These are phyloP conservation scores for Cyclotella choctawhatcheeana DNA, from an alignment of 108 stramenopile genomes.

Conservation along the genomic window DNA sequence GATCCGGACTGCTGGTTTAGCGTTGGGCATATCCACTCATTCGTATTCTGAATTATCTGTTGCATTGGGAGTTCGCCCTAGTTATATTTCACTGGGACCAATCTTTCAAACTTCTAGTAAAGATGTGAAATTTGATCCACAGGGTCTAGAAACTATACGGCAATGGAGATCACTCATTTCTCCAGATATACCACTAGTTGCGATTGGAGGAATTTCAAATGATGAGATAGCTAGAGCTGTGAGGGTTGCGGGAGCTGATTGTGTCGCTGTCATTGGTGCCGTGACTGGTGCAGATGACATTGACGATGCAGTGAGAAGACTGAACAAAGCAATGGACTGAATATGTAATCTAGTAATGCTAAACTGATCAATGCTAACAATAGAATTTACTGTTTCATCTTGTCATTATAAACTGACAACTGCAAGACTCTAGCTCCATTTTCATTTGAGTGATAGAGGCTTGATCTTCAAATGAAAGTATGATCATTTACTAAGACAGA, in stretches of 20 bases:
- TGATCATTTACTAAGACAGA: too few species aligned
- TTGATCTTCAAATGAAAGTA: too few species aligned
- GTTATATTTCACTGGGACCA: slow-evolving; percentile 92
- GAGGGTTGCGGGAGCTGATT: slow-evolving; percentile 83
- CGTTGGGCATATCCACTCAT: slow-evolving; percentile 93
- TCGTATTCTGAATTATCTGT: slow-evolving; percentile 88
- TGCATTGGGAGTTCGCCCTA: slow-evolving; percentile 84
- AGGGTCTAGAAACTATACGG: slow-evolving; percentile 77
- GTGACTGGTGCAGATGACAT: slow-evolving; percentile 78
- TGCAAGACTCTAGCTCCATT: too few species aligned
- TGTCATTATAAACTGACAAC: too few species aligned
- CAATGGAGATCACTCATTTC: slow-evolving; percentile 87
- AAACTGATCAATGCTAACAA: too few species aligned
- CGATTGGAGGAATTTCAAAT: slow-evolving; percentile 88
- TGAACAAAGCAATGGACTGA: slow-evolving; percentile 71
- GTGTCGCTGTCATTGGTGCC: slow-evolving; percentile 90
- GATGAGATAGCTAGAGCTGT: slow-evolving; percentile 69
- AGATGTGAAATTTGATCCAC: slow-evolving; percentile 84
- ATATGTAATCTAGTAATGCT: too few species aligned
- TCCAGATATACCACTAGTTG: slow-evolving; percentile 78
- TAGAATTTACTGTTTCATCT: too few species aligned
- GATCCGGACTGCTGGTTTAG: slow-evolving; percentile 55
- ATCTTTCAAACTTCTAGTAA: slow-evolving; percentile 89
- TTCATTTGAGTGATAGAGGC: too few species aligned
- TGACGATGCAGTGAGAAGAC: slow-evolving; percentile 45